Conservation (phyloP, 805 yeast species). For the Allodekkera sacchari region DNA sequence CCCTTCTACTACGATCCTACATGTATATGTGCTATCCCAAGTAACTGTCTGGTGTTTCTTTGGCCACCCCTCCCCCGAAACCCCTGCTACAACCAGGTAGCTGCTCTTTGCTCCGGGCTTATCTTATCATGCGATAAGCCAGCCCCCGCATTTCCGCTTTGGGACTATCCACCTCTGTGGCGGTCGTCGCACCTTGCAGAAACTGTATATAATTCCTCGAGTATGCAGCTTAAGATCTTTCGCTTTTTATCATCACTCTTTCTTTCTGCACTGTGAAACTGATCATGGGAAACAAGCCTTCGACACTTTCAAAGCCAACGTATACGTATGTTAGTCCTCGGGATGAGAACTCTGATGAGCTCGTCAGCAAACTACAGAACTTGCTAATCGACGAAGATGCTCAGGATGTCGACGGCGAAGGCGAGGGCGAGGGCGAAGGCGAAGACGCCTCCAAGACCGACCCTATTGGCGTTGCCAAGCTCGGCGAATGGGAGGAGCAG, state of each 20-base stretch:
- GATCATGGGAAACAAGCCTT: slow-evolving; percentile 20
- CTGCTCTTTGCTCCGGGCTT: too few species aligned
- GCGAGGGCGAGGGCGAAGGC: not conserved
- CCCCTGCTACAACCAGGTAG: too few species aligned
- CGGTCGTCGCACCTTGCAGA: too few species aligned
- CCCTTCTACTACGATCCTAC: too few species aligned
- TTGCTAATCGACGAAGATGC: slow-evolving; percentile 10
- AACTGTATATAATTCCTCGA: too few species aligned
- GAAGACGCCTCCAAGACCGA: slow-evolving; percentile 4
- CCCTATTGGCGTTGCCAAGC: slow-evolving; percentile 27
- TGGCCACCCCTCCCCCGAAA: too few species aligned
- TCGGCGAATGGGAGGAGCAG: slow-evolving; percentile 37
- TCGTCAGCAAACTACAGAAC: slow-evolving; percentile 23
- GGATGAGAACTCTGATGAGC: slow-evolving; percentile 21
- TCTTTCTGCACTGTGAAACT: not conserved
- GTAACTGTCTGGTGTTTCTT: too few species aligned
- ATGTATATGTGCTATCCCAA: too few species aligned
- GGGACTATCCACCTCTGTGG: too few species aligned
- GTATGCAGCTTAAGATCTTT: too few species aligned
- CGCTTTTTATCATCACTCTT: not conserved
- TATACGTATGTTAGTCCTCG: slow-evolving; percentile 12
- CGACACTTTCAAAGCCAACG: slow-evolving; percentile 11
- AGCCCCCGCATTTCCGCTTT: too few species aligned
- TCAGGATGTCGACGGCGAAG: slow-evolving; percentile 3
- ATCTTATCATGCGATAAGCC: too few species aligned